Conservation (phyloP, 176 grass and related monocot genomes). For the Cenchrus americanus region DNA sequence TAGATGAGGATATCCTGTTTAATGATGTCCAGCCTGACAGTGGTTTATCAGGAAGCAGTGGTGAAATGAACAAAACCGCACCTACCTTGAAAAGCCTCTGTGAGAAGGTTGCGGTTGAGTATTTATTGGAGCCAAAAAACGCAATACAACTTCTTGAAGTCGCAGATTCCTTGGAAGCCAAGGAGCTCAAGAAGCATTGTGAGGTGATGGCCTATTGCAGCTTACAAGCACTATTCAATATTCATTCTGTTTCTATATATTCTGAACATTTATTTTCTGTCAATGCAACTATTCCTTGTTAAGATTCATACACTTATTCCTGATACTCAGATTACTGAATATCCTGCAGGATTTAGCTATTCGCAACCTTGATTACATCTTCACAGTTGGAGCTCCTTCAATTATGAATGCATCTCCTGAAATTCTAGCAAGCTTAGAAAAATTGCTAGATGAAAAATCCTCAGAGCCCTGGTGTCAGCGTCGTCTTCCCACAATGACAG, state of each 20-base stretch:
- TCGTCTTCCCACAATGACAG: slow-evolving; percentile 85
- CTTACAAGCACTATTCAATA: slow-evolving; percentile 12
- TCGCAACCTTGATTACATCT: slow-evolving; percentile 97
- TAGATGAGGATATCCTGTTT: slow-evolving; percentile 77
- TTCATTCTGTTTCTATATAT: slow-evolving; percentile 6
- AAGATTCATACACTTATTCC: neutral
- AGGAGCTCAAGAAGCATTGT: slow-evolving; percentile 85
- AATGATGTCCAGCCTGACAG: slow-evolving; percentile 48
- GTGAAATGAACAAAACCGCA: slow-evolving; percentile 38
- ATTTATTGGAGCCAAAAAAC: slow-evolving; percentile 88
- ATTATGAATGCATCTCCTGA: slow-evolving; percentile 77
- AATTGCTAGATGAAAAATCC: slow-evolving; percentile 80
- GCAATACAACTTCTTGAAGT: slow-evolving; percentile 93
- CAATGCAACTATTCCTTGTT: neutral
- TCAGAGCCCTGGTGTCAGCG: slow-evolving; percentile 80
- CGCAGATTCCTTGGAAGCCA: slow-evolving; percentile 91
- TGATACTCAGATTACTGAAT: slow-evolving; percentile 30
- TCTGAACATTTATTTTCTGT: slow-evolving; percentile 24
- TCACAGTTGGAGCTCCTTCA: slow-evolving; percentile 72
- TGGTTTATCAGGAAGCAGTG: slow-evolving; percentile 39
- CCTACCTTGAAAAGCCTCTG: slow-evolving; percentile 90
- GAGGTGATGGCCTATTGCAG: slow-evolving; percentile 59
- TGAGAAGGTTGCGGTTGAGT: slow-evolving; percentile 89
- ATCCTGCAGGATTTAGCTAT: slow-evolving; percentile 79
- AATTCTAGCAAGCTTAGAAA: slow-evolving; percentile 83